Evolutionary conservation across 345 rosid species (phyloP), one percentile per base, ranked within the genome.

Genomic region (Abelmoschus esculentus): DNA sequence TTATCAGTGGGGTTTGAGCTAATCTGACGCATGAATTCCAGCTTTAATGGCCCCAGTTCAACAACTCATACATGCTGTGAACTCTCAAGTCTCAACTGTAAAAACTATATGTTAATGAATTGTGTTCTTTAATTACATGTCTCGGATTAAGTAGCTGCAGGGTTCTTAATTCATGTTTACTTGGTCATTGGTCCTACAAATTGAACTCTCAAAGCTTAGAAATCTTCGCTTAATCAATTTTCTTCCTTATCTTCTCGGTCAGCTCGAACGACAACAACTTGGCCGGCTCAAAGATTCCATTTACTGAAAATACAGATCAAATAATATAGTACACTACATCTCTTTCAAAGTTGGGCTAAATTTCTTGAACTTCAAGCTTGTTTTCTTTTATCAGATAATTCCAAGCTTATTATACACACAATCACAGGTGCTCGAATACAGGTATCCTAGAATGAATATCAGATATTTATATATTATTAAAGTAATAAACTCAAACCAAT

Each of bases 161-260:
- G 36, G 1, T 32, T 32, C 36, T 4, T 76, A 90, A 89, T 74
- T 86, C 14, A 6, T 6, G 32, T 64, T 42, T 22, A 42, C 53
- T 12, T 22, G 54, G 18, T 42, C n/a, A 42, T 42, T 1, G 17
- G 36, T 32, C 26, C 12, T 9, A 28, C 36, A 26, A 26, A 26
- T 5, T 40, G n/a, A 40, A 70, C 15, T 22, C 28, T n/a, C 57
- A 9, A 15, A 26, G 54, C 55, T 70, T 44, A 1, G 64, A 17
- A 29, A 31, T 44, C 9, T 62, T 52, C 69, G 18, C 56, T 72
- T 64, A 12, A 40, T 44, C 44, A 49, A 49, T 12, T 12, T 12
- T 12, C 15, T 49, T 14, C 53, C 1, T 49, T 49, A 15, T 49
- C 53, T 49, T 49, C 53, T 52, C 22, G 7, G 22, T 52, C 22